Base-by-base conservation (phyloP, 1,284 basidiomycete species). In the Cerioporus squamosus region DNA sequence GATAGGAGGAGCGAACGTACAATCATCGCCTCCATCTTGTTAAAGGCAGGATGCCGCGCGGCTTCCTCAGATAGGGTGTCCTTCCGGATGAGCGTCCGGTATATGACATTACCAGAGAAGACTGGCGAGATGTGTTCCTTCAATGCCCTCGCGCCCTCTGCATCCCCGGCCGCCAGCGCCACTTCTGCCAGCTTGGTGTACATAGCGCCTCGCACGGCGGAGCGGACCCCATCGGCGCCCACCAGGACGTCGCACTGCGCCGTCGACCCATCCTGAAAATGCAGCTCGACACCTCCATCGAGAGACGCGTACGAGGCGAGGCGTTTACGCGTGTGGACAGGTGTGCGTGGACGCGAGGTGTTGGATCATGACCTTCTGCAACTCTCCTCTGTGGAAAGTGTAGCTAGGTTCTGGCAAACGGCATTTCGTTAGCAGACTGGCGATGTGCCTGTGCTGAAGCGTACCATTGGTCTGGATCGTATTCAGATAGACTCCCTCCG, bases 361-460 rank as follows among this genome's bases (percentile, higher is more conserved):
- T 51, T 70, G 65, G 10, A 84, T 73, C 55, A 84, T 75, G 0
- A 75, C 77, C 47, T 74, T 72, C 55, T 83, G 80, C 62, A 84
- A 81, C 61, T 83, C 80, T 36, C 81, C 76, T 4, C 83, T 77
- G 68, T 83, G 82, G 60, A 83, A 77, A 29, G 74, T 69, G 57
- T 79, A 68, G 51, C 81, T 59, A 47, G 69, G 69, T 23, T 80
- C 82, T 84, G 63, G 26, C 26, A 8, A 14, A 29, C 7, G 17
- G 1, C 4, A 8, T 4, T n/a, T 4, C 12, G 26, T 20, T 3
- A 59, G 29, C 5, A 10, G 12, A 18, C 9, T 9, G 3, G 46
- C 20, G n/a, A 7, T 42, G n/a, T 42, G 31, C 9, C 7, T 20
- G 31, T 7, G 18, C 18, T 18, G 22, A 15, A 23, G 29, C 24